Percentiles rank a stretch among this genome's conserved stretches.
Evolutionary conservation across 495 filamentous ascomycete species (phyloP).

Genomic region (Aspergillus olivimuriae): DNA sequence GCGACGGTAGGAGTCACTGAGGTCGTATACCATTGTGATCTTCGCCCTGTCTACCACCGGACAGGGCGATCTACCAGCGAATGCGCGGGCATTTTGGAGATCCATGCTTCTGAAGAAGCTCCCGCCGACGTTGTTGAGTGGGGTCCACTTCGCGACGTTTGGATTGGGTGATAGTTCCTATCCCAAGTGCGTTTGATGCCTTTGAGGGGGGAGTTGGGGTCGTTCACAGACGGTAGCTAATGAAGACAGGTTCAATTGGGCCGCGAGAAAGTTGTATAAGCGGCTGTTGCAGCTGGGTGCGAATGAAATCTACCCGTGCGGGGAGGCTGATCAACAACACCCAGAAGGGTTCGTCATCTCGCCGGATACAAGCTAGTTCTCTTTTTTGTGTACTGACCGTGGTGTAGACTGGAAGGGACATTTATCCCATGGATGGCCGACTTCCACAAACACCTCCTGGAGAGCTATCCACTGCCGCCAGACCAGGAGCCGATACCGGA

Average conservation of each 20-base stretch:
- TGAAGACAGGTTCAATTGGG: slow-evolving; percentile 77
- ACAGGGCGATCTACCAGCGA: slow-evolving; percentile 85
- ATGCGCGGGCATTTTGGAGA: slow-evolving; percentile 78
- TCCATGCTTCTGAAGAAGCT: slow-evolving; percentile 73
- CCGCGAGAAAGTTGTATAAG: slow-evolving; percentile 78
- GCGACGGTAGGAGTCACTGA: slow-evolving; percentile 37
- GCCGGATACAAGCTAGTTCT: too few species aligned
- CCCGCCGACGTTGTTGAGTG: slow-evolving; percentile 57
- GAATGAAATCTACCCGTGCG: slow-evolving; percentile 64
- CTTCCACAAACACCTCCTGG: slow-evolving; percentile 57
- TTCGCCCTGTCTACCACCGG: slow-evolving; percentile 88
- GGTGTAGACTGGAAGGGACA: slow-evolving; percentile 64
- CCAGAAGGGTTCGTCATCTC: slow-evolving; percentile 68
- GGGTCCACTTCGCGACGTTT: slow-evolving; percentile 72
- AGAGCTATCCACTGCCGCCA: slow-evolving; percentile 59
- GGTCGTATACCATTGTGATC: slow-evolving; percentile 56
- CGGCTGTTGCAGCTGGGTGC: slow-evolving; percentile 82
- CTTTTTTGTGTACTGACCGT: neutral
- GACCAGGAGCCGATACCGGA: slow-evolving; percentile 65
- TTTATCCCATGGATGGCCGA: slow-evolving; percentile 72
- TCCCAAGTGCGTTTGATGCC: slow-evolving; percentile 53
- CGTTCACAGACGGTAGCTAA: slow-evolving; percentile 14
- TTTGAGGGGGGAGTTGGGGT: too few species aligned
- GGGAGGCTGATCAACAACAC: slow-evolving; percentile 90
- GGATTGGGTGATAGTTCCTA: slow-evolving; percentile 94